Evolutionary conservation across 441 rosid species (phyloP).

Genomic region (Adansonia madagascariensis): DNA sequence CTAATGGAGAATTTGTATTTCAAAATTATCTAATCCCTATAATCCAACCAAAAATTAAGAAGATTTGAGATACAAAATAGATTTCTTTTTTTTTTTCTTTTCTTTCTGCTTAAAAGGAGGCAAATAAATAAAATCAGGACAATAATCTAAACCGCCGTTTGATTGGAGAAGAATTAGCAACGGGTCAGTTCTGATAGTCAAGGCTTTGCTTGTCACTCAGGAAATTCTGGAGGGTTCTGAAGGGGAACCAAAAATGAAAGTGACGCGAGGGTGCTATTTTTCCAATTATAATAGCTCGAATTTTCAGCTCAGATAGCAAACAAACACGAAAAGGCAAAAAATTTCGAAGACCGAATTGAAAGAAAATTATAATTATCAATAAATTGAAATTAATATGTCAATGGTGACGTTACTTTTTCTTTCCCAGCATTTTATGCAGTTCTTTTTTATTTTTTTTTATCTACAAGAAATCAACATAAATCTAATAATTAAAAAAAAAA

Average conservation of each 20-base stretch:
- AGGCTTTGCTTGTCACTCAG: constrained; percentile 38
- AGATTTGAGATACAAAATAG: neutral
- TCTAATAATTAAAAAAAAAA: no score
- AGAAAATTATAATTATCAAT: neutral
- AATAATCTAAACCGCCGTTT: constrained; percentile 30
- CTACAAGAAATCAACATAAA: no score
- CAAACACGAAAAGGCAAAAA: no score
- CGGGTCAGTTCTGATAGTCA: constrained; percentile 25
- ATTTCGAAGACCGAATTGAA: neutral
- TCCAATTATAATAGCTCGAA: neutral
- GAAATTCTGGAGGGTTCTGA: constrained; percentile 23
- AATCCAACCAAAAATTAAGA: neutral
- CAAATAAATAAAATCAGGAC: constrained; percentile 47
- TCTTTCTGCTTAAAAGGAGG: constrained; percentile 44
- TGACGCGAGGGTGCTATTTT: constrained; percentile 27
- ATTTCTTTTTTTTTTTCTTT: neutral
- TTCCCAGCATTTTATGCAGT: no score
- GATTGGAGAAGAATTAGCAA: constrained; percentile 37
- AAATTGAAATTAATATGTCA: no score
- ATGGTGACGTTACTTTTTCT: no score
- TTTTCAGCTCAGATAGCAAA: neutral
- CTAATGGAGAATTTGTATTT: neutral
- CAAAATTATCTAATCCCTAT: neutral
- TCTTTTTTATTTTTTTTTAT: no score
- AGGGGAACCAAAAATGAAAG: constrained; percentile 2